Base-by-base conservation (phyloP, 2,329 filamentous ascomycete species). In the Hypoxylon sp. region DNA sequence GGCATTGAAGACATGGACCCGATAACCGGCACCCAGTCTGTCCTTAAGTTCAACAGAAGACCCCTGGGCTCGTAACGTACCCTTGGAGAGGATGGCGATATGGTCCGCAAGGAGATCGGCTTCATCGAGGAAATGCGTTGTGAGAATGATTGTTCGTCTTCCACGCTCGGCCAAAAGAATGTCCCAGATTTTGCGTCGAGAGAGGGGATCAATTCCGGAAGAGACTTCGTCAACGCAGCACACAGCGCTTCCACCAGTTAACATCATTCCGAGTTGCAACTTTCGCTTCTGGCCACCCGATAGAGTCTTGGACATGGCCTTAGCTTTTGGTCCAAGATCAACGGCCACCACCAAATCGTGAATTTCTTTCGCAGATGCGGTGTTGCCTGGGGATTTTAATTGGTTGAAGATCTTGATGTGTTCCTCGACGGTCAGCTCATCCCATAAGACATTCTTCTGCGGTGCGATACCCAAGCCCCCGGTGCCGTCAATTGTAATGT, bases 401-500 rank as follows among this genome's bases (percentile, higher is more conserved):
- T 86, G 85, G 78, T 96, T 95, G 82, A 97, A 97, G 55, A 97
- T 92, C 8, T 82, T 82, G 14, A 97, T 89, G 75, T 97, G 95
- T 79, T 97, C 94, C 74, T 90, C 88, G 0, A 97, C 94, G 0
- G 92, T 97, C 61, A 98, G 82, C 64, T 94, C 91, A 73, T 95
- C 92, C 94, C 95, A 98, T 33, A 98, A 86, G 5, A 98, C 95
- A 74, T 98, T 98, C 83, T 95, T 95, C 78, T 98, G 95, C 0
- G 95, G 95, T 63, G 94, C 95, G 46, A 97, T 90, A 13, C 95
- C 95, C 20, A 98, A 86, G 0, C 93, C 93, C 8, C 92, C 92
- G 8, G 89, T 90, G 0, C 90, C 91, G 71, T 95, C 90, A 50
- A 97, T 90, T 25, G 88, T 88, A 72, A 98, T 96, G 2, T 85